phyloP scores from a whole-genome alignment of 202 grass and related monocot genomes.

The Saccharum hybrid region DNA sequence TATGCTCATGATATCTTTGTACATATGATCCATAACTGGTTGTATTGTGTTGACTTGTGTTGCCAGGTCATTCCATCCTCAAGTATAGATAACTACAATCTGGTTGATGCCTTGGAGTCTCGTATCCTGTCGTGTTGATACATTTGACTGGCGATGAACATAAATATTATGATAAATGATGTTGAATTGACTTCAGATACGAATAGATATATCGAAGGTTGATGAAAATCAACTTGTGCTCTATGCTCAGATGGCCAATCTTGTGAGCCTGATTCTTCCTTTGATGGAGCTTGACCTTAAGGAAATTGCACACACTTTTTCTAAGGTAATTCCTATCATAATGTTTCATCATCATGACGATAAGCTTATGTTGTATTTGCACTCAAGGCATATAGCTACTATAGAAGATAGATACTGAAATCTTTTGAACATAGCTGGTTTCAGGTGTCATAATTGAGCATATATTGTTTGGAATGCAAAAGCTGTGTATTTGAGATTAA shows the following conservation, averaged over 20 bases:
- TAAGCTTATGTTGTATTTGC: conserved; percentile 2
- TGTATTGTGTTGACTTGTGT: conserved; percentile 43
- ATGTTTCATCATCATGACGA: conserved; percentile 18
- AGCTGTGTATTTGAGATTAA: neutral
- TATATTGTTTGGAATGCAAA: neutral
- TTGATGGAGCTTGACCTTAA: conserved; percentile 68
- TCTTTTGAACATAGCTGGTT: conserved; percentile 1
- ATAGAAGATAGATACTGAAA: neutral
- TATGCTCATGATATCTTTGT: too few species aligned
- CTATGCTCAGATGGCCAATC: conserved; percentile 95
- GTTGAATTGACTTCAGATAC: conserved; percentile 47
- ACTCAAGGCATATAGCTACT: neutral
- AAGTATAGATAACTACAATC: conserved; percentile 66
- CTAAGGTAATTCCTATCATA: conserved; percentile 64
- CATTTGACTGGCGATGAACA: conserved; percentile 37
- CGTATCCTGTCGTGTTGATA: conserved; percentile 67
- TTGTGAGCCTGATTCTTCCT: conserved; percentile 80
- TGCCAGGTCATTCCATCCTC: conserved; percentile 73
- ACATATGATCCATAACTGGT: neutral
- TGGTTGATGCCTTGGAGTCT: conserved; percentile 79
- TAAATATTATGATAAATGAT: conserved; percentile 25
- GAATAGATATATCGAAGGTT: conserved; percentile 72
- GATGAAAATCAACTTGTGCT: conserved; percentile 73
- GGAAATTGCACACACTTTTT: conserved; percentile 79
- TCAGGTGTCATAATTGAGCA: conserved; percentile 29